These are phyloP conservation scores for Hypholoma fasciculare DNA, from an alignment of 768 basidiomycete genomes.

Conservation along the genomic window DNA sequence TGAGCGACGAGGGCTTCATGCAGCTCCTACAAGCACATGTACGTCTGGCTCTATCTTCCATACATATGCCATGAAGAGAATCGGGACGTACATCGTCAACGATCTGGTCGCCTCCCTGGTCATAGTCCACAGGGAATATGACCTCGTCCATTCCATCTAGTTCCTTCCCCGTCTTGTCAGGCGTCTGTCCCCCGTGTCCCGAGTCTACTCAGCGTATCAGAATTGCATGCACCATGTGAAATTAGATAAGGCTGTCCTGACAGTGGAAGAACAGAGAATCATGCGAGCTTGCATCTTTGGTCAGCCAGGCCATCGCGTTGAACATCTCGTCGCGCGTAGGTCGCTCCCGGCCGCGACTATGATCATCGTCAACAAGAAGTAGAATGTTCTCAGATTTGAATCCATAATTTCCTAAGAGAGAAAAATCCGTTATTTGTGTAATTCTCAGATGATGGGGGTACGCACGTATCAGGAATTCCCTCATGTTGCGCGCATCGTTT, in stretches of 20 bases:
- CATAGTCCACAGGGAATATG: constrained; percentile 90
- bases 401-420: constrained; percentile 34
- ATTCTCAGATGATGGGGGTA: background rate
- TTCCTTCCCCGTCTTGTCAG: constrained; percentile 76
- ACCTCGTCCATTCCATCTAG: constrained; percentile 80
- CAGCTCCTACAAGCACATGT: constrained; percentile 36
- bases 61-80: background rate
- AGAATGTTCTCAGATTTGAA: constrained; percentile 70
- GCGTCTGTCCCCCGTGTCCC: constrained; percentile 90
- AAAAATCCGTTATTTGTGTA: background rate
- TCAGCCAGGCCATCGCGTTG: constrained; percentile 59
- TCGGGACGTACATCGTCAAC: constrained; percentile 54
- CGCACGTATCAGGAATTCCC: constrained; percentile 64
- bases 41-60: background rate
- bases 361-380: constrained; percentile 61
- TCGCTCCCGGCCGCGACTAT: constrained; percentile 31
- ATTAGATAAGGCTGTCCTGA: constrained; percentile 18
- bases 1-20: constrained; percentile 45
- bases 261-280: constrained; percentile 85
- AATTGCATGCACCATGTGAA: no score
- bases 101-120: constrained; percentile 63
- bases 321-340: constrained; percentile 51
- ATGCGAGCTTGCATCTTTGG: constrained; percentile 62
- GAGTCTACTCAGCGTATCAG: constrained; percentile 53
- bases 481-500: constrained; percentile 76